These are phyloP conservation scores for Mrakia frigida DNA, from an alignment of 768 basidiomycete genomes.

Conservation along the genomic window DNA sequence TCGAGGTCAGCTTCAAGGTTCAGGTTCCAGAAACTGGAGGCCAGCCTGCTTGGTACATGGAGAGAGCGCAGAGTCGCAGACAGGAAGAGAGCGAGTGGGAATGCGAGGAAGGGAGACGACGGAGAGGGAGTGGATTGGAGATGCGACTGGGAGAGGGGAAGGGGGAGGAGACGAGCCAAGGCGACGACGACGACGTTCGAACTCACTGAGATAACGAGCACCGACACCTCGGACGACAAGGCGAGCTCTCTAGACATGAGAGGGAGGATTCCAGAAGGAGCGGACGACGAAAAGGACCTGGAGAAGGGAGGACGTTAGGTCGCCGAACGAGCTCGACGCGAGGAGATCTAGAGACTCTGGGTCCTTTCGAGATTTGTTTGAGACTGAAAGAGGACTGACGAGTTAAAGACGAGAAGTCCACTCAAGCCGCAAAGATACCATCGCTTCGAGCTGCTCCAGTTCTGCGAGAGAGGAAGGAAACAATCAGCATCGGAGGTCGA, in stretches of 20 bases:
- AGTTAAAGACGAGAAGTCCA: neutral
- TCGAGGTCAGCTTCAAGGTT: neutral
- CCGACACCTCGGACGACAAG: slow-evolving; percentile 21
- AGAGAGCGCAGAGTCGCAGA: neutral
- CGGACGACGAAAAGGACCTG: slow-evolving; percentile 34
- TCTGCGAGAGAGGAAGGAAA: neutral
- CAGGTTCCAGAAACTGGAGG: too few species aligned
- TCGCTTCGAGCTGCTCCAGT: neutral
- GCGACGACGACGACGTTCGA: neutral
- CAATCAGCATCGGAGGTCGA: neutral
- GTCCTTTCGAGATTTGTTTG: neutral
- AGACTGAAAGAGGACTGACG: neutral
- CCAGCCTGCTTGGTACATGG: too few species aligned
- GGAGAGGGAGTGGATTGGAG: too few species aligned
- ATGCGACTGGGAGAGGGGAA: too few species aligned
- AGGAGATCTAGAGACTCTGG: neutral
- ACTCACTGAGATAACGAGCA: slow-evolving; percentile 32
- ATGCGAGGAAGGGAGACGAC: too few species aligned
- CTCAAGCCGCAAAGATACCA: neutral
- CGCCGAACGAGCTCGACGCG: neutral
- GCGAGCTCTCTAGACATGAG: slow-evolving; percentile 17
- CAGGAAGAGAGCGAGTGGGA: neutral
- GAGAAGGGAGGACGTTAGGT: too few species aligned
- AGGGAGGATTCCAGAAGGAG: slow-evolving; percentile 31
- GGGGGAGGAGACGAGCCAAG: too few species aligned